These are phyloP conservation scores for Sugiyamaella xylanicola DNA, from an alignment of 1,139 yeast genomes.

Conservation along the genomic window DNA sequence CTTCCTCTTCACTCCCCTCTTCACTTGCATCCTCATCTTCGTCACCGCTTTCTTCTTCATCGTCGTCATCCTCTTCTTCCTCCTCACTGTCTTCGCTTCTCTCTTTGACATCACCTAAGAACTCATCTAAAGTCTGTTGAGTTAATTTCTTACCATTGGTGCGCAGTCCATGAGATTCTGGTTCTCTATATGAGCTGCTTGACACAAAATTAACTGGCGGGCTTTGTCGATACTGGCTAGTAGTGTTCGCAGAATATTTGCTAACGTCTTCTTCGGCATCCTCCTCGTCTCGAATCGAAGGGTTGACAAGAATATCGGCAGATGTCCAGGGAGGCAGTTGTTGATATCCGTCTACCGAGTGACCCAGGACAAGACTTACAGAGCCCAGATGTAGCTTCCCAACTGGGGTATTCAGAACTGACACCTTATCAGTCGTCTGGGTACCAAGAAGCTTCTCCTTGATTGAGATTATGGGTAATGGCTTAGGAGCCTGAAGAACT, in stretches of 20 bases:
- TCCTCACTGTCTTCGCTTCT: conserved; percentile 36
- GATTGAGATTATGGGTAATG: conserved; percentile 44
- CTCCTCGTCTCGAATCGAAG: conserved; percentile 38
- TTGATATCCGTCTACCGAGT: conserved; percentile 38
- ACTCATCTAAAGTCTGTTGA: conserved; percentile 81
- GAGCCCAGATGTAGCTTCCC: conserved; percentile 39
- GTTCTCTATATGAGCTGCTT: conserved; percentile 17
- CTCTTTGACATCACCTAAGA: conserved; percentile 59
- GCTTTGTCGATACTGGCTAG: conserved; percentile 16
- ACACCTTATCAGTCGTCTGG: neutral
- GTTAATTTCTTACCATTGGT: conserved; percentile 47
- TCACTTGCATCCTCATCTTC: conserved; percentile 37
- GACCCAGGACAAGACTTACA: conserved; percentile 40
- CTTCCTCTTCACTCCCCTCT: conserved; percentile 36
- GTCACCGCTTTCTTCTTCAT: conserved; percentile 29
- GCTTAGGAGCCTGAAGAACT: conserved; percentile 82
- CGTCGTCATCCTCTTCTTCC: conserved; percentile 27
- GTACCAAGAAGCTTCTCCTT: conserved; percentile 22
- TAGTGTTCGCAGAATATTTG: conserved; percentile 12
- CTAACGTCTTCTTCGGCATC: conserved; percentile 20
- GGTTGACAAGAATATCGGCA: conserved; percentile 34
- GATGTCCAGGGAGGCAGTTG: conserved; percentile 41
- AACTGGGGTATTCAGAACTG: conserved; percentile 19
- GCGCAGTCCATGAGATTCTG: conserved; percentile 26
- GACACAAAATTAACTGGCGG: conserved; percentile 23